Percentiles rank a stretch among this genome's conserved stretches.
Evolutionary conservation across 176 grass and related monocot genomes (phyloP).

Genomic region (Ensete ventricosum): DNA sequence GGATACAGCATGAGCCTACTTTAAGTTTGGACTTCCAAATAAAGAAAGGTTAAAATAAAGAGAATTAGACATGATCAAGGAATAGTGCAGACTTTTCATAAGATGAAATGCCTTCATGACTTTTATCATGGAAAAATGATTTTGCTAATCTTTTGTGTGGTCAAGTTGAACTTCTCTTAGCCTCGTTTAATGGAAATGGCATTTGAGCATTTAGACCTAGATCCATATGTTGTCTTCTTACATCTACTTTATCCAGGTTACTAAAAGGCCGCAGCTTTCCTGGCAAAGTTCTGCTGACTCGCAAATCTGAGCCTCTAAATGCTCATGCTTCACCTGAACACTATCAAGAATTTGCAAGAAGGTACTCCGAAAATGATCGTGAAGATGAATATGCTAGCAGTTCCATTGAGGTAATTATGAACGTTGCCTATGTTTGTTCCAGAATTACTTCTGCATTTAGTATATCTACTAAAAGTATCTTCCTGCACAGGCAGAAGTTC

Average conservation of each 20-base stretch:
- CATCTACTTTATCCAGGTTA: slow-evolving; percentile 38
- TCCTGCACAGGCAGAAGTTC: slow-evolving; percentile 39
- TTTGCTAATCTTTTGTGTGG: too few species aligned
- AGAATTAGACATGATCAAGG: too few species aligned
- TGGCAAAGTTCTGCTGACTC: slow-evolving; percentile 72
- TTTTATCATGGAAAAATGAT: too few species aligned
- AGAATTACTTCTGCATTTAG: background rate
- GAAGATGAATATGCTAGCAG: slow-evolving; percentile 39
- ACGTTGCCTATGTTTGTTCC: background rate
- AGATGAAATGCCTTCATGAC: too few species aligned
- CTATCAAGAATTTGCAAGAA: slow-evolving; percentile 30
- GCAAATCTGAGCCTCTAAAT: slow-evolving; percentile 54
- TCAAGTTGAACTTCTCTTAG: too few species aligned
- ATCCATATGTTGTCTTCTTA: slow-evolving; percentile 1
- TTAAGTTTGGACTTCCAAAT: too few species aligned
- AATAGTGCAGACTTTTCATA: too few species aligned
- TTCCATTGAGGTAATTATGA: slow-evolving; percentile 45
- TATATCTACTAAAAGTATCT: slow-evolving; percentile 1
- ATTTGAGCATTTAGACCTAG: background rate
- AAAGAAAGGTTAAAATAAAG: too few species aligned
- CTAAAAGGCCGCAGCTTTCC: slow-evolving; percentile 91
- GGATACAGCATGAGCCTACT: too few species aligned
- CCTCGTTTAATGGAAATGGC: background rate
- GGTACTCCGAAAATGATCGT: slow-evolving; percentile 39
- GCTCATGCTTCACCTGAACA: slow-evolving; percentile 34